Base-by-base conservation (phyloP, 805 yeast species). In the Yamadazyma olivae region DNA sequence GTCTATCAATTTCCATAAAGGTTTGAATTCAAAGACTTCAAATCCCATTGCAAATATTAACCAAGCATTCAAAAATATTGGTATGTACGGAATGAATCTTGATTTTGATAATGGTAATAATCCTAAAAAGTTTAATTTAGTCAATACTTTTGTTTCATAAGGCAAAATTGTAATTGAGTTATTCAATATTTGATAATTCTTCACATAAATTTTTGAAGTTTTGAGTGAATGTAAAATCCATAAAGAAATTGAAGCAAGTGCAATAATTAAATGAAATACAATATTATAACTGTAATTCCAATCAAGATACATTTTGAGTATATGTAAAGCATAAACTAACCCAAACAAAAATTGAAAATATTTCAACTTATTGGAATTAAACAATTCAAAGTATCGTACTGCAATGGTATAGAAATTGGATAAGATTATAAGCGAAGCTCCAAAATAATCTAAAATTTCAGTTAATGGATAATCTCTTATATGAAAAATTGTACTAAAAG, bases 1-100 rank as follows among this genome's bases (percentile, higher is more conserved):
- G 61, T 93, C 99, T 3, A 57, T 34, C 8, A 57, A 40, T 32
- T 55, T 48, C 12, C 25, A 38, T 34, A 53, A 34, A 1, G 73
- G 73, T 17, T 46, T 50, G 32, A 65, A 67, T 35, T 67, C 73
- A 19, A 46, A 40, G 13, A 64, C 27, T 34, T 67, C 73, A 22
- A 67, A 55, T 10, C 50, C 37, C 45, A 64, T 55, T 0, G 70
- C 59, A 5, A 43, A 16, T 5, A 61, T 25, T 17, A 67, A 45
- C 59, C 63, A 61, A 6, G 54, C 1, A 38, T 65, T 65, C 26
- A 67, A 50, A 5, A 45, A 44, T 2, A 62, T 52, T 1, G 73
- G 73, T 5, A 66, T 33, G 3, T 57, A 42, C 1, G 71, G 71
- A 10, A 67, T 55, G 21, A 45, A 34, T 23, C 39, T 53, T 3